Evolutionary conservation across 768 basidiomycete genomes (phyloP), one percentile per base, ranked within the genome.

Genomic region (Tylopilus plumbeoviolaceoides): DNA sequence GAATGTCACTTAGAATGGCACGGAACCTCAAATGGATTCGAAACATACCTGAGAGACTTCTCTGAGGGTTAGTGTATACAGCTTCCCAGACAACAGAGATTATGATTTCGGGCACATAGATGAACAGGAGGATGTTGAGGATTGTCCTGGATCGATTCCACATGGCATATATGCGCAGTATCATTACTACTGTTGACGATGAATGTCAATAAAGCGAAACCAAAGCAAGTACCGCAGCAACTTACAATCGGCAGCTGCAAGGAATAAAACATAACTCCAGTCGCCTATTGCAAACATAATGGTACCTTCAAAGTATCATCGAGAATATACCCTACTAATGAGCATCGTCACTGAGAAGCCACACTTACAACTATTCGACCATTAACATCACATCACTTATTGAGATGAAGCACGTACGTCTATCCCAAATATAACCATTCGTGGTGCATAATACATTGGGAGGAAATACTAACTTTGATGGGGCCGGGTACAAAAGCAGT

Each of bases 91-190:
- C 31, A 33, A 33, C 12, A 12, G 31, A 33, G 31, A 44, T 21
- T 17, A 28, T 11, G 14, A 27, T 15, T 44, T 36, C 23, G 17
- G 8, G n/a, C 23, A 12, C 23, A 5, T 44, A 44, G 18, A 50
- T 17, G 23, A 33, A 50, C 10, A 50, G 5, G 23, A 50, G 42
- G 5, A 31, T 14, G 5, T 5, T n/a, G 1, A 50, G 25, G 20
- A 50, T 44, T 14, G 1, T 18, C 1, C 3, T 35, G 23, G n/a
- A 50, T 27, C 4, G 31, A 36, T 44, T 27, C 42, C 41, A 50
- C 49, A 50, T 44, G 12, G 42, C 49, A n/a, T 43, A 50, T 7
- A 50, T 42, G 36, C 49, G 49, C 1, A 50, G n/a, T 36, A 50
- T 36, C 49, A 50, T 50, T 3, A 50, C 17, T 8, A 50, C 49